phyloP scores from a whole-genome alignment of 1,284 basidiomycete genomes.

The Melampsora americana region DNA sequence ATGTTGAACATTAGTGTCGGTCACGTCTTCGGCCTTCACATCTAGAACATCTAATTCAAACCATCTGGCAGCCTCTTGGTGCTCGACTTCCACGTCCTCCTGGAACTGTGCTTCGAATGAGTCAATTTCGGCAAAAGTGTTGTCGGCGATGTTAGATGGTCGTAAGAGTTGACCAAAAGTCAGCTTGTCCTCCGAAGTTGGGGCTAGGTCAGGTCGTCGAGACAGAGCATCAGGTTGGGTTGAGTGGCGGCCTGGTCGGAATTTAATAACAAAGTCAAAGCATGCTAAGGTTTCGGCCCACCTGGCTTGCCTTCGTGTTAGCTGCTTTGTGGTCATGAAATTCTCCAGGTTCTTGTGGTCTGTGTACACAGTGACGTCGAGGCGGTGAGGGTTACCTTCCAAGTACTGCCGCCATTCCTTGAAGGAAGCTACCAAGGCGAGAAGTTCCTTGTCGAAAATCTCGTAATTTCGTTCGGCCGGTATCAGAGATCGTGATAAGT shows the following conservation, averaged over 20 bases:
- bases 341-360: too few relatives aligned
- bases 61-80: too few relatives aligned
- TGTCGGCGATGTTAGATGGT: neutral
- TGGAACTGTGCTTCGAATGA: neutral
- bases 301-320: too few relatives aligned
- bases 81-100: neutral
- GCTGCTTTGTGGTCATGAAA: too few relatives aligned
- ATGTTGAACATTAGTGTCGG: neutral
- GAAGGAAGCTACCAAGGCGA: neutral
- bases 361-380: too few relatives aligned
- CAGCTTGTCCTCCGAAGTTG: neutral
- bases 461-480: neutral
- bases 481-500: too few relatives aligned
- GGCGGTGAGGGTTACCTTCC: neutral
- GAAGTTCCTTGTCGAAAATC: neutral
- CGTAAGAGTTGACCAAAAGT: neutral
- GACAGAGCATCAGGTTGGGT: conserved; percentile 3
- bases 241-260: neutral
- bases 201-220: neutral
- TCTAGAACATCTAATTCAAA: too few relatives aligned
- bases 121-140: neutral
- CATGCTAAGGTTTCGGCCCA: neutral
- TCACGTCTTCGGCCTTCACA: neutral
- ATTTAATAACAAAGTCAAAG: neutral
- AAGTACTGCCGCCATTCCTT: neutral